A percentile compares a stretch with the other conserved stretches of the same genome.
These are phyloP conservation scores for Thamnidium elegans DNA, from an alignment of 192 early-diverging fungal genomes.

Conservation along the genomic window DNA sequence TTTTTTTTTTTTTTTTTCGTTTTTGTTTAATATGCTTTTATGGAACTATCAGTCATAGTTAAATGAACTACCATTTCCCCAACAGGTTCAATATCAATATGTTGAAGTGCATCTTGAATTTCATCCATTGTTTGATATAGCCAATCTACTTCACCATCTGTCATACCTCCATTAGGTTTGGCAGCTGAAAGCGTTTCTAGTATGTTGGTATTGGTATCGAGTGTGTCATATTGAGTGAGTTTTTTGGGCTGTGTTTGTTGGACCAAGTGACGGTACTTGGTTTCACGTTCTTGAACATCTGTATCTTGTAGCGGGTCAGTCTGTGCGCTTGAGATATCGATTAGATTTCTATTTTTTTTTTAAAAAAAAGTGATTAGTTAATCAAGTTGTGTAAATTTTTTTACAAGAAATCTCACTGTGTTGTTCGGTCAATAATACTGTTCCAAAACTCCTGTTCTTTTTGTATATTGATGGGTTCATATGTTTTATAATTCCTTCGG, in stretches of 20 bases:
- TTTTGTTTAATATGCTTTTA: slow-evolving; percentile 7
- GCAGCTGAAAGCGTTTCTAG: slow-evolving; percentile 1
- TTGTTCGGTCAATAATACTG: slow-evolving; percentile 21
- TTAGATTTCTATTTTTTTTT: slow-evolving; percentile 20
- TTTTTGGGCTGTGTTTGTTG: not conserved
- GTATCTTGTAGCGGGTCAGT: slow-evolving; percentile 23
- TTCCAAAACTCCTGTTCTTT: slow-evolving; percentile 35
- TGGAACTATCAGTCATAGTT: slow-evolving; percentile 23
- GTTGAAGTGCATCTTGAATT: slow-evolving; percentile 29
- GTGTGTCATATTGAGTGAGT: not conserved
- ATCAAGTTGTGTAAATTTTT: too few relatives aligned
- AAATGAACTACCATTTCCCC: slow-evolving; percentile 40
- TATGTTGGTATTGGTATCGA: not conserved
- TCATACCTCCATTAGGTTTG: slow-evolving; percentile 21
- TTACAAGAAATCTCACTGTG: slow-evolving; percentile 12
- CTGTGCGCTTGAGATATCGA: slow-evolving; percentile 29
- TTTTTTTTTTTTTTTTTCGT: not conserved
- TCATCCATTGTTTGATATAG: slow-evolving; percentile 34
- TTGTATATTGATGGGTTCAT: slow-evolving; percentile 13
- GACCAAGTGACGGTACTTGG: slow-evolving; percentile 11
- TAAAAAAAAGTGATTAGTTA: too few relatives aligned
- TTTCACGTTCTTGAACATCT: slow-evolving; percentile 25
- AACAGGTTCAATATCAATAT: slow-evolving; percentile 32
- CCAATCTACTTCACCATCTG: slow-evolving; percentile 21
- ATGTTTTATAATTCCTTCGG: slow-evolving; percentile 12